Evolutionary conservation across 192 early-diverging fungal species (phyloP), one percentile per base, ranked within the genome.

Genomic region (Nowakowskiella sp.): DNA sequence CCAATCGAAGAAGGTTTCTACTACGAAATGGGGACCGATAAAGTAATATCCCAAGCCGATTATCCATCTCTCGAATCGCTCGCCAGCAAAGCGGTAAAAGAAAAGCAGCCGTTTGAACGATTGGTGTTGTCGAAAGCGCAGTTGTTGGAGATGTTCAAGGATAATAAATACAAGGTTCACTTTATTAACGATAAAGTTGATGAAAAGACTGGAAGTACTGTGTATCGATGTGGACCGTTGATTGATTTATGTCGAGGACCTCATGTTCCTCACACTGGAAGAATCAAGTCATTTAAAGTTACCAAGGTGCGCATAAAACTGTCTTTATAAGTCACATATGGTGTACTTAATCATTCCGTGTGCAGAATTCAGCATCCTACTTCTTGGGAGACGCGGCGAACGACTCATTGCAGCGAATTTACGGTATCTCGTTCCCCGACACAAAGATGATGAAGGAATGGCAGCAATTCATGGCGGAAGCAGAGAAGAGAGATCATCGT

Each of bases 341-440:
- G 42, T 43, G 8, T 43, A 32, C 6, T 7, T 1, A 23, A 25
- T 45, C n/a, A 10, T 42, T 16, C 13, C 31, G 42, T 9, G 34
- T 44, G 25, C 44, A 72, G 89, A 96, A 91, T 83, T 99, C 96
- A 50, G 74, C 96, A 10, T 92, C 94, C 42, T 96, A 99, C 81
- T 99, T 97, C 68, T 73, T 99, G 63, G 96, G 90, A 56, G 88
- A 97, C 62, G 81, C 92, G 51, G 90, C 88, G 53, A 96, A 96
- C 72, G 96, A 97, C 63, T 92, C 94, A 36, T 80, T 99, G 45
- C 96, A 99, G 74, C 91, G 96, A 63, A 76, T 99, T 48, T 97
- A 99, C 71, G 96, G 96, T 51, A 89, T 99, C 49, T 95, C 94
- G 49, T 99, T 99, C 85, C 96, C 96, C 9, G 96, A 99, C 62